A percentile compares a stretch with the other conserved stretches of the same genome.
Conservation (phyloP, 345 rosid genomes). For the Punica granatum region DNA sequence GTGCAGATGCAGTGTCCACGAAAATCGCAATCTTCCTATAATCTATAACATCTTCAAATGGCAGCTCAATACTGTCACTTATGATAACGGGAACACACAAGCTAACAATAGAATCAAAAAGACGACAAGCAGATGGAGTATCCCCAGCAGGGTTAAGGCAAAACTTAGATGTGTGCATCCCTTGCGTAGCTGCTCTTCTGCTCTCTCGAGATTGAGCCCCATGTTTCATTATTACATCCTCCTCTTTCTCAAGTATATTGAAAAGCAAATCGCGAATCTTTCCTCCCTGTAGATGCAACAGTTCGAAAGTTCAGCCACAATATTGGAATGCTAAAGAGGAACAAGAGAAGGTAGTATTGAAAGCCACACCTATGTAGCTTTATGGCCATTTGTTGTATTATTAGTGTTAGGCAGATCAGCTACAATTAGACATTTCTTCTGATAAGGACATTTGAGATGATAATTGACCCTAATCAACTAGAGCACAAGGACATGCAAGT, state of each 20-base stretch:
- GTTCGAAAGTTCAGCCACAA: background rate
- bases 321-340: background rate
- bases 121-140: slow-evolving; percentile 97
- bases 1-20: slow-evolving; percentile 54
- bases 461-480: background rate
- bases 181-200: slow-evolving; percentile 76
- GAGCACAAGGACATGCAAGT: background rate
- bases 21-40: slow-evolving; percentile 78
- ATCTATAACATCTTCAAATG: slow-evolving; percentile 89
- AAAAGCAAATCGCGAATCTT: slow-evolving; percentile 89
- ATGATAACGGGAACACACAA: slow-evolving; percentile 88
- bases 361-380: background rate
- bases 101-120: slow-evolving; percentile 95
- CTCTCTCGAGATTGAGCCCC: slow-evolving; percentile 97
- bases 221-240: slow-evolving; percentile 75
- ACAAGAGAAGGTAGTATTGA: background rate
- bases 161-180: slow-evolving; percentile 96
- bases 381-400: background rate
- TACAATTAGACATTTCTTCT: background rate
- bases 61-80: slow-evolving; percentile 87
- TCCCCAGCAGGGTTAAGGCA: slow-evolving; percentile 98
- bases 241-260: slow-evolving; percentile 73
- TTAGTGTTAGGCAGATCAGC: background rate
- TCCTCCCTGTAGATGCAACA: slow-evolving; percentile 54
- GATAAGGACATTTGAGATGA: background rate